Percentiles rank a stretch among this genome's conserved stretches.
Evolutionary conservation across 345 rosid genomes (phyloP).

Genomic region (Salix purpurea): DNA sequence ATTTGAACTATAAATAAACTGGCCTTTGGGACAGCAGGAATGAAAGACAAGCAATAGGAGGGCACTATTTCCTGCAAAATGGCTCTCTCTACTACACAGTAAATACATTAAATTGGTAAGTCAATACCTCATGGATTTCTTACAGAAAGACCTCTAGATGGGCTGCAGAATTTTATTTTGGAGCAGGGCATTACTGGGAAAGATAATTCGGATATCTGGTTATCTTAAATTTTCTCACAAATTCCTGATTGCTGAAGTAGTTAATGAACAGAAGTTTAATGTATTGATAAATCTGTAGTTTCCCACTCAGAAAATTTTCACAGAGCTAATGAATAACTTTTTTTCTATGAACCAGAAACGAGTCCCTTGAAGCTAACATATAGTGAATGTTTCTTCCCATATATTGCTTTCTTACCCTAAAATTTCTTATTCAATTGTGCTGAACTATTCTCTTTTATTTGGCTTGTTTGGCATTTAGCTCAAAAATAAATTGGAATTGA

Average conservation of each 20-base stretch:
- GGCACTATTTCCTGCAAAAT: not conserved
- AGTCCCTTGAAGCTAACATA: not conserved
- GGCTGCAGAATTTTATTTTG: not conserved
- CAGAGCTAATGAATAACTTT: not conserved
- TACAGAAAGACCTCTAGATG: no score
- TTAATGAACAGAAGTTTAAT: not conserved
- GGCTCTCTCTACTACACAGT: not conserved
- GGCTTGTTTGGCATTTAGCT: constrained; percentile 2
- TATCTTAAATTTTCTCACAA: not conserved
- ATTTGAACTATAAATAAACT: not conserved
- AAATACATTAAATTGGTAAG: not conserved
- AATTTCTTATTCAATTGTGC: not conserved
- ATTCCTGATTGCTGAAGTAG: not conserved
- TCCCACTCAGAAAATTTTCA: not conserved
- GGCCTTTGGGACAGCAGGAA: not conserved
- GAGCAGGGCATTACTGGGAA: not conserved
- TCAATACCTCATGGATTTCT: not conserved
- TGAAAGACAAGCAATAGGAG: not conserved
- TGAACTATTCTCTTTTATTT: not conserved
- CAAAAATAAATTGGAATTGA: not conserved
- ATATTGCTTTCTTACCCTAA: not conserved
- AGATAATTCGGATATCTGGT: not conserved
- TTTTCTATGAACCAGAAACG: not conserved
- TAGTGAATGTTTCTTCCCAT: not conserved
- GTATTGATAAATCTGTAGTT: not conserved